Percentiles rank a stretch among this genome's conserved stretches.
phyloP scores from a whole-genome alignment of 768 basidiomycete species.

The Cyclocybe aegerita region DNA sequence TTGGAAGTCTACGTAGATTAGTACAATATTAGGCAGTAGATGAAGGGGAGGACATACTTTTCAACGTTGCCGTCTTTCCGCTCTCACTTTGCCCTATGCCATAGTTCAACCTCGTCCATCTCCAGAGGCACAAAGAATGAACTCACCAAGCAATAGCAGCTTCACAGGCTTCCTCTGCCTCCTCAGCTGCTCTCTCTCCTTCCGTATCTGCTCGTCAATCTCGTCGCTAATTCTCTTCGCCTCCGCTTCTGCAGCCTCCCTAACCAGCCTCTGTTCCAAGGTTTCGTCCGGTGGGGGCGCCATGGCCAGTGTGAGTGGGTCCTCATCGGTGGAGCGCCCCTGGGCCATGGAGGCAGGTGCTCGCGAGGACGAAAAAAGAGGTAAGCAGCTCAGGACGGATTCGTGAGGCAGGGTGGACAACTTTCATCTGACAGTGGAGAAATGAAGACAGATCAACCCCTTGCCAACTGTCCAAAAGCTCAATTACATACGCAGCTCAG shows the following conservation, averaged over 20 bases:
- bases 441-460: too few relatives aligned
- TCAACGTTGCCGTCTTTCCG: conserved; percentile 78
- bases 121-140: conserved; percentile 3
- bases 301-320: conserved; percentile 60
- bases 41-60: conserved; percentile 45
- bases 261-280: conserved; percentile 47
- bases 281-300: conserved; percentile 69
- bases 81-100: conserved; percentile 65
- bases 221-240: conserved; percentile 66
- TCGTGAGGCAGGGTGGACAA: too few relatives aligned
- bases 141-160: conserved; percentile 65
- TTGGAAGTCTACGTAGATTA: conserved; percentile 58
- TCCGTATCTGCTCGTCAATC: conserved; percentile 73
- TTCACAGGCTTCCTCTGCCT: conserved; percentile 71
- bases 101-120: conserved; percentile 2
- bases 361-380: too few relatives aligned
- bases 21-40: not conserved
- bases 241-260: conserved; percentile 62
- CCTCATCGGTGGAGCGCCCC: conserved; percentile 44
- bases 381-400: too few relatives aligned
- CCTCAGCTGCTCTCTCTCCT: conserved; percentile 56
- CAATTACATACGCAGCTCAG: too few relatives aligned
- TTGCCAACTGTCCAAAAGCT: too few relatives aligned
- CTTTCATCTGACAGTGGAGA: too few relatives aligned
- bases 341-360: too few relatives aligned